Evolutionary conservation across 2,329 filamentous ascomycete species (phyloP), one percentile per base, ranked within the genome.

Genomic region (Fusarium brachygibbosum): DNA sequence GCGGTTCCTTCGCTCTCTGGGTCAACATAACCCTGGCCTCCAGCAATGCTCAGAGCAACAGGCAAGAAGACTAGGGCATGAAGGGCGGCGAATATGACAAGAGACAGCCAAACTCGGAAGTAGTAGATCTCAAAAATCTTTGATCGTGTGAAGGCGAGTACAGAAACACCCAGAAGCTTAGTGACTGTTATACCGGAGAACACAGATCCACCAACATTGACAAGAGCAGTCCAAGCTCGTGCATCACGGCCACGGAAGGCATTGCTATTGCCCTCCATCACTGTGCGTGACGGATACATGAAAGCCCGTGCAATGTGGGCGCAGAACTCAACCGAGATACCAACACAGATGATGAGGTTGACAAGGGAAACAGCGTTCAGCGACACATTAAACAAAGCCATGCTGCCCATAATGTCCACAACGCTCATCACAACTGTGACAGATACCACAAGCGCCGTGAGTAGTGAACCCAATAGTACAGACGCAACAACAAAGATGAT

Each of bases 61-160:
- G 96, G 96, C 73, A 99, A 82, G 79, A 98, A 97, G 10, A 99
- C 87, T 48, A 99, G 84, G 1, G 96, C 93, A 79, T 99, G 96
- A 12, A 90, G 86, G 10, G 93, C 93, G 4, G 94, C 97, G 79
- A 97, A 95, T 12, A 97, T 79, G 13, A 99, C 94, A 56, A 99
- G 87, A 9, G 94, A 91, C 19, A 98, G 83, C 96, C 96, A 99
- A 42, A 99, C 92, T 42, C 96, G 88, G 86, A 99, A 99, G 81
- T 99, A 99, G 82, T 99, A 99, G 60, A 99, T 93, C 83, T 99
- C 97, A 75, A 99, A 99, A 76, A 99, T 99, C 87, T 98, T 99
- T 79, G 93, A 97, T 52, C 93, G 85, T 10, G 96, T 99, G 76
- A 98, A 99, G 0, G 96, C 96, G 21, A 99, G 84, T 35, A 99